phyloP scores from a whole-genome alignment of 2,329 filamentous ascomycete species.

The Pestalotiopsis sp. region DNA sequence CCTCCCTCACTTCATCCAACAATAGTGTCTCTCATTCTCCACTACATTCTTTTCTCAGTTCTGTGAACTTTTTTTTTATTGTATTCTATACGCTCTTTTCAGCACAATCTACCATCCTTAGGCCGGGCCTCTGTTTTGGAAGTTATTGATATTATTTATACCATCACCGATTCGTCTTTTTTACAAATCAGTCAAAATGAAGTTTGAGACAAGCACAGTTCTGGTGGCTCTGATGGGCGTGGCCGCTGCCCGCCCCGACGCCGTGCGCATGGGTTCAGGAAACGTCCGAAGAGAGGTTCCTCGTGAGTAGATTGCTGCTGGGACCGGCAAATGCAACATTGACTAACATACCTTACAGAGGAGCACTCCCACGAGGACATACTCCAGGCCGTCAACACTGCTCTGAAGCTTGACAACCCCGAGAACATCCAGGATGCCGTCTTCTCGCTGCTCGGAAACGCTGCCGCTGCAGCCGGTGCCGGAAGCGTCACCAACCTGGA shows the following conservation, averaged over 20 bases:
- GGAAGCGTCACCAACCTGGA: conserved; percentile 39
- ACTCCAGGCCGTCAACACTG: conserved; percentile 25
- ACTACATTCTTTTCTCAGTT: conserved; percentile 31
- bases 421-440: conserved; percentile 31
- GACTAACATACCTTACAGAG: conserved; percentile 19
- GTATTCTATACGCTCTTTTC: conserved; percentile 26
- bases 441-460: conserved; percentile 41
- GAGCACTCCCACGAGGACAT: conserved; percentile 34
- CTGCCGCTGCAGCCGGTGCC: conserved; percentile 46
- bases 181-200: conserved; percentile 28
- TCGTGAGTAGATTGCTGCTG: conserved; percentile 22
- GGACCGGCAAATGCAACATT: conserved; percentile 11
- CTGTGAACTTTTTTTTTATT: conserved; percentile 28
- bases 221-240: conserved; percentile 29
- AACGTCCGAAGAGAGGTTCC: conserved; percentile 30
- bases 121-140: conserved; percentile 28
- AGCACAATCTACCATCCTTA: conserved; percentile 20
- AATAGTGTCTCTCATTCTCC: conserved; percentile 26
- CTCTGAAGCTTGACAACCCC: conserved; percentile 31
- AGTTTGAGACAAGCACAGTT: conserved; percentile 30
- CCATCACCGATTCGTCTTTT: not conserved
- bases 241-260: conserved; percentile 31
- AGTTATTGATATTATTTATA: conserved; percentile 4
- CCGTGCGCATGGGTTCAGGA: conserved; percentile 17
- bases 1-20: conserved; percentile 24